Base-by-base conservation (phyloP, 805 yeast species). In the Kodamaea lidongshanica region DNA sequence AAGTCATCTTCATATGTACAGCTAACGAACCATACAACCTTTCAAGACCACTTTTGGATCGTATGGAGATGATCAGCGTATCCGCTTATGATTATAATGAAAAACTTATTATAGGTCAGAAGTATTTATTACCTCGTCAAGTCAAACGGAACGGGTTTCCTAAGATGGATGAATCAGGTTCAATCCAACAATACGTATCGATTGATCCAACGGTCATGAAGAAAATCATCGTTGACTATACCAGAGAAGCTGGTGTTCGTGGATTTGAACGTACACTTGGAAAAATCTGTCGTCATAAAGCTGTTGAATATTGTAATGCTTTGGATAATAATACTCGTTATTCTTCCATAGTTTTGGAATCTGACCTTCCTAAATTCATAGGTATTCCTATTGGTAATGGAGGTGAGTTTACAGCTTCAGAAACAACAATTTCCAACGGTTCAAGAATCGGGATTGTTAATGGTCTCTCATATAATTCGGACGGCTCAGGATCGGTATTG, bases 161-260 rank as follows among this genome's bases (percentile, higher is more conserved):
- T 1, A 20, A 20, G 23, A 11, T 30, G 4, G 22, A 27, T 7
- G 7, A 16, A 9, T n/a, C n/a, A n/a, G n/a, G n/a, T n/a, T n/a
- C n/a, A n/a, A n/a, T 19, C n/a, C 26, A 16, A 4, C 45, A 42
- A 4, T 58, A 65, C 22, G 67, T 83, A 5, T 35, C 42, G 4
- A 52, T 85, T 4, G 60, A 60, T 11, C 70, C 71, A 13, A 65
- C 65, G 0, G 77, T 80, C 1, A 65, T 86, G 64, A 57, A 70
- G 43, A 67, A 69, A 28, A 59, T 86, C 27, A 79, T 85, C 15
- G 61, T 74, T 3, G 72, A 70, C 39, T 86, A 85, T 49, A 81
- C 94, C 0, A 64, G 88, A 32, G 96, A 86, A 52, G 74, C 94
- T 0, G 96, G 96, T 3, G 94, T 86, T 12, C 69, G 96, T 43